Evolutionary conservation across 306 rosid genomes (phyloP).

Genomic region (Cicer cuneatum): DNA sequence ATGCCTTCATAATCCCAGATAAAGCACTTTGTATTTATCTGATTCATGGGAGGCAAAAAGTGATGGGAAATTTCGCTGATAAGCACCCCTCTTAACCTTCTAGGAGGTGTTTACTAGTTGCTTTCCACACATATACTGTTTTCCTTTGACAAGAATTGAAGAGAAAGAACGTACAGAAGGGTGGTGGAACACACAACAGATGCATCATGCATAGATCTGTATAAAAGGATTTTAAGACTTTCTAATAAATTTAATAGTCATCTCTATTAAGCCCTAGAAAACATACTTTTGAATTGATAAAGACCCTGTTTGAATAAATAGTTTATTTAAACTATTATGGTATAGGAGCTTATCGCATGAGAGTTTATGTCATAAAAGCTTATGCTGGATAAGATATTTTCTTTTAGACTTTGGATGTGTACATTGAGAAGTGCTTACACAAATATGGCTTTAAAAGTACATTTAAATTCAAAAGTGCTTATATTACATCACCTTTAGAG

Average conservation of each 20-base stretch:
- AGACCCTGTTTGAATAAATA: not conserved
- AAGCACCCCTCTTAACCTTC: conserved; percentile 41
- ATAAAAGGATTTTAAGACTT: conserved; percentile 21
- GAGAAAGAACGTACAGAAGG: not conserved
- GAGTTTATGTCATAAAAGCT: too few species aligned
- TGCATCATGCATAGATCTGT: not conserved
- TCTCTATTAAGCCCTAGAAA: not conserved
- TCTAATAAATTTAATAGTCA: not conserved
- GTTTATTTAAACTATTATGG: too few species aligned
- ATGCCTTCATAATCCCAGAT: conserved; percentile 63
- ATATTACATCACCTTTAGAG: too few species aligned
- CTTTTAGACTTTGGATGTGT: too few species aligned
- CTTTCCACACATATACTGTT: conserved; percentile 47
- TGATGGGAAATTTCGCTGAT: conserved; percentile 44
- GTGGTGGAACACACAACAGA: conserved; percentile 24
- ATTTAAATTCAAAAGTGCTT: too few species aligned
- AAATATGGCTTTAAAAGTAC: too few species aligned
- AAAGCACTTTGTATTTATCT: conserved; percentile 50
- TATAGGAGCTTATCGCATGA: too few species aligned
- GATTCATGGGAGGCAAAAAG: conserved; percentile 58
- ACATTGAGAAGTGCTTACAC: too few species aligned
- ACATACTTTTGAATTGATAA: not conserved
- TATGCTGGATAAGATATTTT: too few species aligned
- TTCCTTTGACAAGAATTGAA: not conserved
- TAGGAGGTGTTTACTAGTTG: conserved; percentile 52